Evolutionary conservation across 352 stramenopile species (phyloP), one percentile per base, ranked within the genome.

Genomic region (Aphanomyces euteiches): DNA sequence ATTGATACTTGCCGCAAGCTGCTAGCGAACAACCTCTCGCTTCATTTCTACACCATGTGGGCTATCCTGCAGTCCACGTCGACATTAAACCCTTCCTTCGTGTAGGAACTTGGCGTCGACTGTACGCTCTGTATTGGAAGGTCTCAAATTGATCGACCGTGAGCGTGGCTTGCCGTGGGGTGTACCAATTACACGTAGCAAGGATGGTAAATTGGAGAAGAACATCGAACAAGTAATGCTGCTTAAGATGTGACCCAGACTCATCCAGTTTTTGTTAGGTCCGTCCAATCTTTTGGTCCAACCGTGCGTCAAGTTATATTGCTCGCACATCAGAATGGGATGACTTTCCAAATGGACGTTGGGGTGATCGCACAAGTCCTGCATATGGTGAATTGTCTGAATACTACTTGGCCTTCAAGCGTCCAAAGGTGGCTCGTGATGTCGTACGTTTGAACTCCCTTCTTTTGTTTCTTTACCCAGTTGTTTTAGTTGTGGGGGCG

Each of bases 261-360:
- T 19, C n/a, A 15, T n/a, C 45, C 13, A 15, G n/a, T 19, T 19
- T 53, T 53, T n/a, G 13, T 19, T 53, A 90, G 69, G 83, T 98
- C 56, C 92, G 96, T 34, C 97, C 96, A 36, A 99, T 99, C 70
- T 98, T 99, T 71, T 99, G 97, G 97, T 97, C 95, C 5, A 99
- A 99, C 78, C 89, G 97, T 17, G 96, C 97, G 58, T 92, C 96
- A 66, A 98, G 88, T 68, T 99, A 99, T 87, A 90, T 99, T 34
- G 89, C 94, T 67, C 80, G 96, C 57, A 99, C 97, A 56, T 88
- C 96, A 70, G 88, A 95, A 67, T 99, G 96, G 96, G 96, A 99
- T 74, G 96, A 98, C 73, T 98, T 98, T 81, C 96, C 82, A 73
- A 99, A 97, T 77, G 95, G 86, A 72, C 84, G 96, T 19, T 99